These are phyloP conservation scores for Metschnikowia orientalis DNA, from an alignment of 805 yeast species.

Conservation along the genomic window DNA sequence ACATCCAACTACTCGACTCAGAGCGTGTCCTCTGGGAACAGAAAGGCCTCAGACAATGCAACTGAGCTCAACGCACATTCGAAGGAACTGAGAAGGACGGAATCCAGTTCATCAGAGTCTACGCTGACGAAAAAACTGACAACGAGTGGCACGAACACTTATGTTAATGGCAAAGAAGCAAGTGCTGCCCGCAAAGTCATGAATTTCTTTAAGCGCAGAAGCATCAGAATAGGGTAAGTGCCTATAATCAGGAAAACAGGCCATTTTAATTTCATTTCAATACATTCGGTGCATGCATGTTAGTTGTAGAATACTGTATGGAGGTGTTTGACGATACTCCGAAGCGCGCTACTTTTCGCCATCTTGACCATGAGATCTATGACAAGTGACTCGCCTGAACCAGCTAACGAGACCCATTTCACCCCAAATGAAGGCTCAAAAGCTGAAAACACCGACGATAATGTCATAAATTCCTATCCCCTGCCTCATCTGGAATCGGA, in stretches of 20 bases:
- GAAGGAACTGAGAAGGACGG: slow-evolving; percentile 23
- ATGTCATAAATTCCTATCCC: too few species aligned
- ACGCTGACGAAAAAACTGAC: slow-evolving; percentile 24
- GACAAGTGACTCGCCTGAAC: too few species aligned
- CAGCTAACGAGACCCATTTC: too few species aligned
- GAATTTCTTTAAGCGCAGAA: slow-evolving; percentile 20
- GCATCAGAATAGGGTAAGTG: slow-evolving; percentile 16
- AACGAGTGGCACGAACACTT: slow-evolving; percentile 19
- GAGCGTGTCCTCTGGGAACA: slow-evolving; percentile 13
- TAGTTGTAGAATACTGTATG: too few species aligned
- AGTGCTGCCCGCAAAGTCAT: slow-evolving; percentile 57
- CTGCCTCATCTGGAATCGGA: background rate
- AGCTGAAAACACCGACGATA: background rate
- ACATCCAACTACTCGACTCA: slow-evolving; percentile 25
- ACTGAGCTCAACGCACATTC: slow-evolving; percentile 9
- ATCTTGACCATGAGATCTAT: too few species aligned
- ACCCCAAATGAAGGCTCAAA: too few species aligned
- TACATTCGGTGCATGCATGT: too few species aligned
- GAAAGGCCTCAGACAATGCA: slow-evolving; percentile 27
- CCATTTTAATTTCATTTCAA: too few species aligned
- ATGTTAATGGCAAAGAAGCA: slow-evolving; percentile 47
- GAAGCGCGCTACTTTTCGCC: too few species aligned
- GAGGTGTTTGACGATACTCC: too few species aligned
- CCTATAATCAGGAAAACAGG: too few species aligned
- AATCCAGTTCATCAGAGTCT: slow-evolving; percentile 28